A percentile compares a stretch with the other conserved stretches of the same genome.
Conservation (phyloP, 2,329 filamentous ascomycete species). For the Colletotrichum orchidophilum region DNA sequence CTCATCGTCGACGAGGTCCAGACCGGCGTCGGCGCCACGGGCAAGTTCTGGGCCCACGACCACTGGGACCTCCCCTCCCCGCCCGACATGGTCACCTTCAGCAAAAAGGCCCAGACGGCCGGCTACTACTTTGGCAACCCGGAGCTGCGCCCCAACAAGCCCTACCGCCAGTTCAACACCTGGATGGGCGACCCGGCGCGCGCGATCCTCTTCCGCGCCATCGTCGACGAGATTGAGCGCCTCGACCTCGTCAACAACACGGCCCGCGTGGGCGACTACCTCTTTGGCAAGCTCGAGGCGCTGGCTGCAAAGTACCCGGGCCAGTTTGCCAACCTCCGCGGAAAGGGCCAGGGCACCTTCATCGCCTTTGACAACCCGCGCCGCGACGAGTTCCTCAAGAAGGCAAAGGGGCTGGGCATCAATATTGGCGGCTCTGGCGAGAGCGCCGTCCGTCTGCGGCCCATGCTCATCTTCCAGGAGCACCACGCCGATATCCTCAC, state of each 20-base stretch:
- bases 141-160: slow-evolving; percentile 85
- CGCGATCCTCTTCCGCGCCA: slow-evolving; percentile 85
- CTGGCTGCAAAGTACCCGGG: slow-evolving; percentile 77
- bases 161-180: slow-evolving; percentile 96
- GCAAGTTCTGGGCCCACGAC: slow-evolving; percentile 96
- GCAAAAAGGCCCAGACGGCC: slow-evolving; percentile 93
- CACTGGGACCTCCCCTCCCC: slow-evolving; percentile 86
- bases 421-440: slow-evolving; percentile 88
- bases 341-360: slow-evolving; percentile 89
- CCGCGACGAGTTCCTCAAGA: slow-evolving; percentile 80
- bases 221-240: slow-evolving; percentile 82
- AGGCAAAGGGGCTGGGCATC: slow-evolving; percentile 81
- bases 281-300: slow-evolving; percentile 74
- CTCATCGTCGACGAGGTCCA: slow-evolving; percentile 96
- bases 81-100: slow-evolving; percentile 94
- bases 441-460: slow-evolving; percentile 79
- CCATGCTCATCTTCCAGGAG: slow-evolving; percentile 94
- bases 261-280: slow-evolving; percentile 79
- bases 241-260: slow-evolving; percentile 84
- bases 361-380: slow-evolving; percentile 89
- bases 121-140: slow-evolving; percentile 91
- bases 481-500: slow-evolving; percentile 88
- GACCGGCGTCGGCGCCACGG: slow-evolving; percentile 90
- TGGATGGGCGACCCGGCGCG: slow-evolving; percentile 95
- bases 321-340: slow-evolving; percentile 84